These are phyloP conservation scores for Rhynchosporium agropyri DNA, from an alignment of 2,329 filamentous ascomycete species.

Conservation along the genomic window DNA sequence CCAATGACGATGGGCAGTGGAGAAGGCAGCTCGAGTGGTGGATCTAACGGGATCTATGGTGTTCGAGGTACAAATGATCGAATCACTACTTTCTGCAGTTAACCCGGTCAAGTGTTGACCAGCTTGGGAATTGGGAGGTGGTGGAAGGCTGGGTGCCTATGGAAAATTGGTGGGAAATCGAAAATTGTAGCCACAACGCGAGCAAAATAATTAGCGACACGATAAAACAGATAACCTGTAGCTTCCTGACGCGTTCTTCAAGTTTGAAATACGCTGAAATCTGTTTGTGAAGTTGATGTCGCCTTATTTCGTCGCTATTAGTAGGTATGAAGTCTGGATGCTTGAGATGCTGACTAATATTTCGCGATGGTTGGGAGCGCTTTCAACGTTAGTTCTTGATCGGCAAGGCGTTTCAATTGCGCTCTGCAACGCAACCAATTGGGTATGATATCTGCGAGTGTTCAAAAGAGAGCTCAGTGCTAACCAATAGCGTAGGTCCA, in stretches of 20 bases:
- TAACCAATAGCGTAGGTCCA: slow-evolving; percentile 30
- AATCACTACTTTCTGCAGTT: not conserved
- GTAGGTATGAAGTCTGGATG: not conserved
- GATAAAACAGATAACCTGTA: slow-evolving; percentile 29
- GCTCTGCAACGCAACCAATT: slow-evolving; percentile 30
- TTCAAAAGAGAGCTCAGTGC: slow-evolving; percentile 6
- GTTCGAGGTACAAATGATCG: not conserved
- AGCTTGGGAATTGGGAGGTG: slow-evolving; percentile 18
- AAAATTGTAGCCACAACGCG: slow-evolving; percentile 31
- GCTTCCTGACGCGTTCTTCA: slow-evolving; percentile 41
- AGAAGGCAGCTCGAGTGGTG: not conserved
- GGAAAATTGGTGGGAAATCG: slow-evolving; percentile 33
- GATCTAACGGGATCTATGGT: not conserved
- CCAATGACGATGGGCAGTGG: not conserved
- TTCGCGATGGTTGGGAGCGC: slow-evolving; percentile 2
- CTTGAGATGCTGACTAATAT: not conserved
- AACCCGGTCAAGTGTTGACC: slow-evolving; percentile 10
- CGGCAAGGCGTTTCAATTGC: slow-evolving; percentile 23
- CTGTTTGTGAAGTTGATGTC: slow-evolving; percentile 36
- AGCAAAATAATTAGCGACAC: slow-evolving; percentile 30
- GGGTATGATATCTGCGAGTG: slow-evolving; percentile 23
- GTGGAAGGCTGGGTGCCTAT: slow-evolving; percentile 20
- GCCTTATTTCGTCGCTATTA: slow-evolving; percentile 22
- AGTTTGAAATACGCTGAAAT: slow-evolving; percentile 37
- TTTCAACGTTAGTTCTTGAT: slow-evolving; percentile 33